Conservation (phyloP, 148 eudicot genomes). For the Rhododendron ovatum region DNA sequence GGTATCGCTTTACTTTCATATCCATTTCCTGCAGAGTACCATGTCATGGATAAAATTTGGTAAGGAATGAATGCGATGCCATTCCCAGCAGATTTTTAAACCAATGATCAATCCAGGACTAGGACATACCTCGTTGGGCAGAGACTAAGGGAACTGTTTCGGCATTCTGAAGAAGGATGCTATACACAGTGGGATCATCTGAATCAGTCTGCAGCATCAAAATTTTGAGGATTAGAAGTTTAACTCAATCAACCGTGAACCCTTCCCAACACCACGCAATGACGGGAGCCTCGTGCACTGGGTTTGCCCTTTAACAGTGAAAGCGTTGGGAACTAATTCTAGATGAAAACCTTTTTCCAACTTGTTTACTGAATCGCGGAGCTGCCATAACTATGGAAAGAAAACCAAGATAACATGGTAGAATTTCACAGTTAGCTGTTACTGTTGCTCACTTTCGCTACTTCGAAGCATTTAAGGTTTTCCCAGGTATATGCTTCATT, state of each 20-base stretch:
- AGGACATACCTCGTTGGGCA: constrained; percentile 25
- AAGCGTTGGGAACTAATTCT: neutral
- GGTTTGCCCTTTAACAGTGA: neutral
- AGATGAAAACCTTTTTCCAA: neutral
- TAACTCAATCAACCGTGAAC: neutral
- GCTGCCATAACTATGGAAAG: neutral
- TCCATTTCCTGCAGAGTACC: constrained; percentile 20
- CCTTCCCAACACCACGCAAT: too few relatives aligned
- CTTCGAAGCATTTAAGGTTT: neutral
- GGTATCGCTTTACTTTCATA: constrained; percentile 47
- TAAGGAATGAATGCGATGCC: neutral
- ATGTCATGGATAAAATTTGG: neutral
- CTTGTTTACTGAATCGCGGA: neutral
- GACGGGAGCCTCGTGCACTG: too few relatives aligned
- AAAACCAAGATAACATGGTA: neutral
- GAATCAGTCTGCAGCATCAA: constrained; percentile 33
- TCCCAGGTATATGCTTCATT: neutral
- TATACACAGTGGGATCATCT: constrained; percentile 41
- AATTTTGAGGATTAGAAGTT: neutral
- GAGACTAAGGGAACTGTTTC: constrained; percentile 69
- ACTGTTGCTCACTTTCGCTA: neutral
- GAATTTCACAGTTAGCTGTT: neutral
- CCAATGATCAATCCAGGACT: neutral
- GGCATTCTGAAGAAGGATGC: constrained; percentile 85
- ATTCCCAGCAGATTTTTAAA: neutral